Evolutionary conservation across 139 green algal genomes (phyloP).

Genomic region (Chlorella sp.): DNA sequence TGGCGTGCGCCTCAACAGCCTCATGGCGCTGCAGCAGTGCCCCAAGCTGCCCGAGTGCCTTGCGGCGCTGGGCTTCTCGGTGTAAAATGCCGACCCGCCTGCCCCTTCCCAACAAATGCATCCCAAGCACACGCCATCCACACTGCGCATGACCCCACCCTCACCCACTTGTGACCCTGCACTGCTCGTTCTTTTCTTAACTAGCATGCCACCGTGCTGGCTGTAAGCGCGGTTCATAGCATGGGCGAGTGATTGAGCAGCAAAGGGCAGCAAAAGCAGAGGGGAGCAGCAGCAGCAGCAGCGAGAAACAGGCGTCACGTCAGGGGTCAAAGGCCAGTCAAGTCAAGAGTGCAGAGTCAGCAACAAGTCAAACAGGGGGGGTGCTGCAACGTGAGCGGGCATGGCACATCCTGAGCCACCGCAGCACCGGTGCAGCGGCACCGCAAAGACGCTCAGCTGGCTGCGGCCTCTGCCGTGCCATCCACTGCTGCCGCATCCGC

Average conservation of each 20-base stretch:
- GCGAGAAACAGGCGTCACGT: neutral
- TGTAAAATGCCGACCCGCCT: no score
- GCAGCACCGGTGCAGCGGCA: neutral
- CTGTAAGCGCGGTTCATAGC: no score
- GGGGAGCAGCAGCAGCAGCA: neutral
- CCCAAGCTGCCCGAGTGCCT: no score
- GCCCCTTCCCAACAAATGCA: no score
- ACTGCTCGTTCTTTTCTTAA: neutral
- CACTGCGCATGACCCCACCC: neutral
- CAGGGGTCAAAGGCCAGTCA: neutral
- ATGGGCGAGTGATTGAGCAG: neutral
- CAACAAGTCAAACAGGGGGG: neutral
- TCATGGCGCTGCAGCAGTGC: constrained; percentile 1
- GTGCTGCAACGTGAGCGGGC: neutral
- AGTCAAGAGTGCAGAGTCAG: neutral
- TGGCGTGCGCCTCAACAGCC: neutral
- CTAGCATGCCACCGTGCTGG: no score
- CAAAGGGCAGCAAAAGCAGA: neutral
- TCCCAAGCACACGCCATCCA: no score
- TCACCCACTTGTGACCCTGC: neutral
- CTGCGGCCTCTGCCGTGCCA: neutral
- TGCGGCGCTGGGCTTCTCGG: neutral
- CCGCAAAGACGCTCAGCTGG: neutral
- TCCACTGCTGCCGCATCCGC: neutral
- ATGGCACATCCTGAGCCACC: neutral